Evolutionary conservation across 2,329 filamentous ascomycete genomes (phyloP).

Genomic region (Paracorniculantispora psalliotae): DNA sequence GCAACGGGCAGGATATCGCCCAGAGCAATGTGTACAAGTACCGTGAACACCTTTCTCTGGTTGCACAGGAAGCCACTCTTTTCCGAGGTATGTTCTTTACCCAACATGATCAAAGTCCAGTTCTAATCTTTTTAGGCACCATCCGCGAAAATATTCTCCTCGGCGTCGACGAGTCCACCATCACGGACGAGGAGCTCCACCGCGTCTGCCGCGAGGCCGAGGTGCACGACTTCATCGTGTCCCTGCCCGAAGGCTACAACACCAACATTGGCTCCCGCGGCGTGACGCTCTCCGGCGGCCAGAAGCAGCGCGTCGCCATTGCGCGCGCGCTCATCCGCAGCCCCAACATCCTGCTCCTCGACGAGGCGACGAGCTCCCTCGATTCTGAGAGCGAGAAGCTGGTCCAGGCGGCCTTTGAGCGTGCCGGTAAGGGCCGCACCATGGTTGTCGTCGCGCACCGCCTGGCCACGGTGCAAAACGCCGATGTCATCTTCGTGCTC

Average conservation of each 20-base stretch:
- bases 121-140: slow-evolving; percentile 35
- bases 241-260: slow-evolving; percentile 62
- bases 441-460: slow-evolving; percentile 75
- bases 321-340: slow-evolving; percentile 62
- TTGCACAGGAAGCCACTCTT: slow-evolving; percentile 69
- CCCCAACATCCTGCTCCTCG: slow-evolving; percentile 63
- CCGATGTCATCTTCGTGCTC: slow-evolving; percentile 75
- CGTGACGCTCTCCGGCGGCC: slow-evolving; percentile 63
- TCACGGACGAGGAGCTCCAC: slow-evolving; percentile 48
- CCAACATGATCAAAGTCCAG: too few species aligned
- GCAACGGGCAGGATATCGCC: slow-evolving; percentile 57
- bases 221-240: slow-evolving; percentile 66
- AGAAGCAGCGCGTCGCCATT: slow-evolving; percentile 66
- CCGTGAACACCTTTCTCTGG: slow-evolving; percentile 61
- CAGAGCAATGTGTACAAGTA: slow-evolving; percentile 57
- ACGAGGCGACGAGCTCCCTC: slow-evolving; percentile 68
- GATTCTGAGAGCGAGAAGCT: slow-evolving; percentile 59
- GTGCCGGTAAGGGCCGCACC: slow-evolving; percentile 53
- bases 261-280: slow-evolving; percentile 65
- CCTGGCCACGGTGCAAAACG: slow-evolving; percentile 71
- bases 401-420: slow-evolving; percentile 65
- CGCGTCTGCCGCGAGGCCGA: slow-evolving; percentile 56
- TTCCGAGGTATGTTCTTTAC: slow-evolving; percentile 58
- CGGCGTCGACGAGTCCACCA: slow-evolving; percentile 51
- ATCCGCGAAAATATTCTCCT: slow-evolving; percentile 66